Conservation (phyloP, 306 rosid genomes). For the Psophocarpus tetragonolobus region DNA sequence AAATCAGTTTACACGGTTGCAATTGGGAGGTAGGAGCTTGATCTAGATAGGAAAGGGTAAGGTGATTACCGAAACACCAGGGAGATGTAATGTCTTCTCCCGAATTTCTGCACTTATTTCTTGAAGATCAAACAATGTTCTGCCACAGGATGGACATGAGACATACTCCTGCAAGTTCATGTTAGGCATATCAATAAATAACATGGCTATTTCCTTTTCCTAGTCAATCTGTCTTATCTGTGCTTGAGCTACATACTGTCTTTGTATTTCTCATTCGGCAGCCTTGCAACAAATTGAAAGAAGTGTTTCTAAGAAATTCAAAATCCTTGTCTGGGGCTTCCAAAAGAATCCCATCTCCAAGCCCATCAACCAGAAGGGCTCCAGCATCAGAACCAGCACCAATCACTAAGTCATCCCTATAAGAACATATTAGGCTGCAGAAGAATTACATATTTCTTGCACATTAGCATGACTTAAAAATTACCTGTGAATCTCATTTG, state of each 20-base stretch:
- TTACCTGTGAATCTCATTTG: conserved; percentile 83
- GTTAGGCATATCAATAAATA: conserved; percentile 21
- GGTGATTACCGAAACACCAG: conserved; percentile 86
- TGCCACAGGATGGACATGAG: conserved; percentile 99
- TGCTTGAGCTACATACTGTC: conserved; percentile 58
- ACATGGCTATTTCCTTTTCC: background rate
- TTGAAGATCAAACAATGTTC: conserved; percentile 98
- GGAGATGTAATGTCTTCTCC: conserved; percentile 91
- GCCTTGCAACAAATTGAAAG: conserved; percentile 97
- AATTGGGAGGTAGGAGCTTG: background rate
- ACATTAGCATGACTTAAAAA: conserved; percentile 15
- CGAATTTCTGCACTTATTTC: conserved; percentile 92
- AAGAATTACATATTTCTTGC: background rate
- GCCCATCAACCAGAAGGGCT: conserved; percentile 96
- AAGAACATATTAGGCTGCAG: conserved; percentile 23
- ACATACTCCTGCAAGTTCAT: conserved; percentile 81
- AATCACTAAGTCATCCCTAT: conserved; percentile 92
- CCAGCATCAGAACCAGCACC: conserved; percentile 91
- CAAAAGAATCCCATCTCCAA: conserved; percentile 88
- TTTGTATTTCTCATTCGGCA: conserved; percentile 99
- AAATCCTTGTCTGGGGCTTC: conserved; percentile 89
- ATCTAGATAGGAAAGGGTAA: background rate
- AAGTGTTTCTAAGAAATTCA: conserved; percentile 82
- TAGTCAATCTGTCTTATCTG: background rate
- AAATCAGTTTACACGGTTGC: background rate